Base-by-base conservation (phyloP, 306 rosid species). In the Corylus heterophylla region DNA sequence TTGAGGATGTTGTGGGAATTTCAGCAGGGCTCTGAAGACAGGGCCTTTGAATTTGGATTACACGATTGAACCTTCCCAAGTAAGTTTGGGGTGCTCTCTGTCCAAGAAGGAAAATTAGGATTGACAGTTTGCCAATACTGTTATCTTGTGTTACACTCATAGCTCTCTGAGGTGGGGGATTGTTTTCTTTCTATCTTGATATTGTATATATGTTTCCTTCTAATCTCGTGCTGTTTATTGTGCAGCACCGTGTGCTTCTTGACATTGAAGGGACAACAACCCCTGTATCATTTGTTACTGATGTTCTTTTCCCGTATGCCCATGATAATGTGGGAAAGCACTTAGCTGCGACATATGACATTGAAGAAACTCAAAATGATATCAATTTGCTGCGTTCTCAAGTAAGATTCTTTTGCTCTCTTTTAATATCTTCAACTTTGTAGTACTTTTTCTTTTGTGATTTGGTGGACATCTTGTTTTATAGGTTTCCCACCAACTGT, bases 191-290 rank as follows among this genome's bases (percentile, higher is more conserved):
- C 45, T 42, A 42, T 58, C 29, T 78, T 66, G 54, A 59, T 76
- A 13, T 54, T 63, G 59, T 9, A 44, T 74, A 50, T 69, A 51
- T 74, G 64, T 47, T 2, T 68, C 52, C 8, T 75, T 59, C 64
- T 39, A 50, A 45, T 10, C 74, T 48, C 71, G 18, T 50, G 8
- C 45, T 69, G 16, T 80, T 71, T 83, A 48, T 48, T 48, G 12
- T 88, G 88, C 93, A 95, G 98, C 85, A 77, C 49, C 90, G 91
- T 74, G 67, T 95, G 88, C 91, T 95, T 89, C 98, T 95, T 78
- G 98, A 95, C 90, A 92, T 95, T 58, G 98, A 95, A 79, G 98
- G 98, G 79, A 93, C 98, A 68, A 95, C 98, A 56, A 92, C 97
- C 69, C 98, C 98, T n/a, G 91, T 95, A 82, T 91, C 98, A 27